A percentile compares a stretch with the other conserved stretches of the same genome.
phyloP scores from a whole-genome alignment of 805 yeast species.

The Starmera amethionina region DNA sequence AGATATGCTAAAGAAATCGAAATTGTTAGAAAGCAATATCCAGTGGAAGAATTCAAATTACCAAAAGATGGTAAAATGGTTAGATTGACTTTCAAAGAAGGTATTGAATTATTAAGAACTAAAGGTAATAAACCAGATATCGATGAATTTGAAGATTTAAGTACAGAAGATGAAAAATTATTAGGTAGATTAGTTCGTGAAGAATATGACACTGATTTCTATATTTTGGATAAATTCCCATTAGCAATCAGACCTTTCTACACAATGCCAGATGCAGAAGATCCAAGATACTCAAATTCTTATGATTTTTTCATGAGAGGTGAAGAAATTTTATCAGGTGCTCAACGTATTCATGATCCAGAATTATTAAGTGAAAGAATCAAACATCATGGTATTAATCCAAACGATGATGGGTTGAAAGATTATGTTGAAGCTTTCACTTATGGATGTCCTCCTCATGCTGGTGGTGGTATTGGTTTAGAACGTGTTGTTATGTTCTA shows the following conservation, averaged over 20 bases:
- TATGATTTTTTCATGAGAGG: slow-evolving; percentile 99
- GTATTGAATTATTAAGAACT: slow-evolving; percentile 74
- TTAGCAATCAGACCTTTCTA: slow-evolving; percentile 94
- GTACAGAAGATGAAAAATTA: slow-evolving; percentile 90
- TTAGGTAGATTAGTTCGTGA: slow-evolving; percentile 89
- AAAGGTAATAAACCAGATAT: slow-evolving; percentile 77
- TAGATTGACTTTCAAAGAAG: slow-evolving; percentile 81
- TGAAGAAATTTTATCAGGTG: slow-evolving; percentile 98
- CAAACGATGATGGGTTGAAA: slow-evolving; percentile 68
- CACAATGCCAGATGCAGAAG: slow-evolving; percentile 96
- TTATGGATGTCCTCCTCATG: slow-evolving; percentile 97
- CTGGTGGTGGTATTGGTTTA: slow-evolving; percentile 99
- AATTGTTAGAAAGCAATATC: slow-evolving; percentile 85
- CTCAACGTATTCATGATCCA: slow-evolving; percentile 97
- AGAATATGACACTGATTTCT: slow-evolving; percentile 94
- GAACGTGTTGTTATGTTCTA: slow-evolving; percentile 99
- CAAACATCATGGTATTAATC: slow-evolving; percentile 74
- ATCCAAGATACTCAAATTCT: slow-evolving; percentile 90
- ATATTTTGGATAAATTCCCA: slow-evolving; percentile 97
- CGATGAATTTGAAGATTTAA: slow-evolving; percentile 74
- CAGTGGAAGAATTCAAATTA: slow-evolving; percentile 93
- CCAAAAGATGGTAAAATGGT: slow-evolving; percentile 95
- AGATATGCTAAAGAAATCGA: slow-evolving; percentile 82
- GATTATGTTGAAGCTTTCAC: slow-evolving; percentile 91
- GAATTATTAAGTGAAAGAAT: slow-evolving; percentile 74